Evolutionary conservation across 805 yeast species (phyloP).

Genomic region (Danielia reshetovae): DNA sequence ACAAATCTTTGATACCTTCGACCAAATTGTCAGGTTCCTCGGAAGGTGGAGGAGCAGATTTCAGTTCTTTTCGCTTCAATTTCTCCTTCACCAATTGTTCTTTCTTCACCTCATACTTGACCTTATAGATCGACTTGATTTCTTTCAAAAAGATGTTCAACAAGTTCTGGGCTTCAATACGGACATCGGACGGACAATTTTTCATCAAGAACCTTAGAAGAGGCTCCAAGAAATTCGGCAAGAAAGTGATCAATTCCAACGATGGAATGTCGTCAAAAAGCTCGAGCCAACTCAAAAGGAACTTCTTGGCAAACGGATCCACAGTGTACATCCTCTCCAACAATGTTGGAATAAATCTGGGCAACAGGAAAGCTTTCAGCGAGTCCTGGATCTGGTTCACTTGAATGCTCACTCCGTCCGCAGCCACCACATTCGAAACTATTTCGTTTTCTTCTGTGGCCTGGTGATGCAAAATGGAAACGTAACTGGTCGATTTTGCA

Average conservation of each 20-base stretch:
- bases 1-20: background rate
- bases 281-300: constrained; percentile 89
- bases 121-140: constrained; percentile 68
- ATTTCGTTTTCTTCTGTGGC: constrained; percentile 30
- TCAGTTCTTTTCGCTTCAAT: background rate
- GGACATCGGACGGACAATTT: constrained; percentile 80
- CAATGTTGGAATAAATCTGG: constrained; percentile 85
- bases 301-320: constrained; percentile 89
- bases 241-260: constrained; percentile 75
- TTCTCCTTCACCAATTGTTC: constrained; percentile 17
- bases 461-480: constrained; percentile 60
- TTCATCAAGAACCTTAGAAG: constrained; percentile 69
- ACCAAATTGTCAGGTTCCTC: background rate
- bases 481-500: constrained; percentile 87
- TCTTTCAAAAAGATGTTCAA: constrained; percentile 75
- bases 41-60: no score
- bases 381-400: constrained; percentile 57
- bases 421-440: constrained; percentile 44
- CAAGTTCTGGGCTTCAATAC: constrained; percentile 78
- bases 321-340: constrained; percentile 88
- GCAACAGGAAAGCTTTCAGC: constrained; percentile 71
- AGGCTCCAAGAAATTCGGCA: constrained; percentile 88
- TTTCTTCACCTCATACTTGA: constrained; percentile 49
- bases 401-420: constrained; percentile 57
- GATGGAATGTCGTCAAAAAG: constrained; percentile 92